Evolutionary conservation across 2,329 filamentous ascomycete genomes (phyloP).

Genomic region (Cercospora beticola): DNA sequence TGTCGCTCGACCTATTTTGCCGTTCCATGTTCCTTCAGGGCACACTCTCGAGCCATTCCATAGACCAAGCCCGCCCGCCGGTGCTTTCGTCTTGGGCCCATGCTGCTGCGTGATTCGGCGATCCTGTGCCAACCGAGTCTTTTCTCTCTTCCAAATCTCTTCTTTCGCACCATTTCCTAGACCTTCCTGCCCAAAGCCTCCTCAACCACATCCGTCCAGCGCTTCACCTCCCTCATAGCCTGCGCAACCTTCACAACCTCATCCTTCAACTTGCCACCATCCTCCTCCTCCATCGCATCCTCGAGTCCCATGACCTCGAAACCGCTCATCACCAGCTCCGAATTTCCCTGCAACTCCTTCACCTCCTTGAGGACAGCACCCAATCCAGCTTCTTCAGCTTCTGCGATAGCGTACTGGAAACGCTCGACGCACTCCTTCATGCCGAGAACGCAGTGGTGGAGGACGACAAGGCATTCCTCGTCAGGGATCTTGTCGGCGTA

Average conservation of each 20-base stretch:
- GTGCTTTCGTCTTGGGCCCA: not conserved
- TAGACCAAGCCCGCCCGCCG: not conserved
- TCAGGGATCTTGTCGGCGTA: not conserved
- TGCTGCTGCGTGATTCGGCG: not conserved
- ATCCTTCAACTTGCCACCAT: not conserved
- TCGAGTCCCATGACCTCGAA: not conserved
- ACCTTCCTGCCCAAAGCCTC: not conserved
- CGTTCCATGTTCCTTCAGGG: not conserved
- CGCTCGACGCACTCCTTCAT: not conserved
- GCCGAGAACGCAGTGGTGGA: not conserved
- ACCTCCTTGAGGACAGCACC: not conserved
- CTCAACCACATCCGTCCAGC: not conserved
- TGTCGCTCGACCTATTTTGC: not conserved
- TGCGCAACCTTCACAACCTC: not conserved
- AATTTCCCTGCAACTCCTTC: not conserved
- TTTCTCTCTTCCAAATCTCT: too few relatives aligned
- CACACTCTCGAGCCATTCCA: not conserved
- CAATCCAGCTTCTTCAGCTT: not conserved
- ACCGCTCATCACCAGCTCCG: not conserved
- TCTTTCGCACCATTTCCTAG: not conserved
- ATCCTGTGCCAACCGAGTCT: too few relatives aligned
- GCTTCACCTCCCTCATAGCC: not conserved
- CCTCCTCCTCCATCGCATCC: not conserved
- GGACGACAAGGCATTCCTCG: not conserved
- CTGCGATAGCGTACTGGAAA: not conserved